Base-by-base conservation (phyloP, 345 rosid genomes). In the Eutrema japonicum region DNA sequence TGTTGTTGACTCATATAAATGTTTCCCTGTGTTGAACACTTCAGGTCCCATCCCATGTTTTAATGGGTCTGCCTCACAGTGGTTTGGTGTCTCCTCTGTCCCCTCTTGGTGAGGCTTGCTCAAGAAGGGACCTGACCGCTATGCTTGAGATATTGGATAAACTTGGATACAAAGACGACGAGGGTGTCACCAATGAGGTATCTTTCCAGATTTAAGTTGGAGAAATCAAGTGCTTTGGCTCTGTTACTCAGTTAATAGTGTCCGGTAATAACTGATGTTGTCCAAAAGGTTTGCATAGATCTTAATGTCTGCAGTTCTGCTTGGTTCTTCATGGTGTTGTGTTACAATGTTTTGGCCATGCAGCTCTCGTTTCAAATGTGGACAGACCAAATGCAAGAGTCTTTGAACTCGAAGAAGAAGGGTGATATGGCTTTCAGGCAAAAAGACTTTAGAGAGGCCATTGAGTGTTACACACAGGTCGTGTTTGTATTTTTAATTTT, bases 341-440 rank as follows among this genome's bases (percentile, higher is more conserved):
- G 10, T 56, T 51, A 45, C 60, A 29, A 42, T 76, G 64, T 52
- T 68, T 53, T 60, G 69, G 46, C 37, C 52, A 69, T 84, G 82
- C 87, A 93, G 98, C 96, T 93, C 54, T 93, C 96, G 42, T 93
- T 93, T 81, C 96, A 72, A 1, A 55, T 90, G 98, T 90, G 98
- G 98, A 90, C 98, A 64, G 84, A 86, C 82, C 96, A 93, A 54
- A 89, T 90, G 96, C 96, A 93, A 77, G 98, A 90, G 74, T 90
- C 93, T 5, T 81, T 93, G 77, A 87, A 82, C 77, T 88, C 86
- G 2, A 93, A 93, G 87, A 90, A 93, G 75, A 93, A 90, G 81
- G 98, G 98, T 10, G 96, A 93, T 82, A 70, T 45, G 48, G 97
- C 94, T 72, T 93, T 93, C 80, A 87, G 87, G 61, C 92, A 87